Percentiles rank a stretch among this genome's conserved stretches.
Evolutionary conservation across 2,329 filamentous ascomycete genomes (phyloP).

Genomic region (Aspergillus brasiliensis): DNA sequence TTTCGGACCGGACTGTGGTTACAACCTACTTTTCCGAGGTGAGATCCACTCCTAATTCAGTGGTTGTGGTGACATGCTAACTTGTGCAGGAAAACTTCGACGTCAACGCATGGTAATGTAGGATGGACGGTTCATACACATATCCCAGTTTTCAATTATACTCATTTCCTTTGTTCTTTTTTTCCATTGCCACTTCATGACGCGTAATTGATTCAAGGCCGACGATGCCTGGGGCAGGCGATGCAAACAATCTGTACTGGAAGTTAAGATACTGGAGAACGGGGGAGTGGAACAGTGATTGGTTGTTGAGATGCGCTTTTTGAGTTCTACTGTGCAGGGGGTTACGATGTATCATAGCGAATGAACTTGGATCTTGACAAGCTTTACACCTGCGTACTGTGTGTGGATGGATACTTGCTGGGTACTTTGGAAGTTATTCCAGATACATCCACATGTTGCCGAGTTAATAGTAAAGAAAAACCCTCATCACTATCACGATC

Average conservation of each 20-base stretch:
- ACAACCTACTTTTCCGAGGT: constrained; percentile 96
- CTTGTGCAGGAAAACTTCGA: constrained; percentile 82
- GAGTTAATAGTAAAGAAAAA: no score
- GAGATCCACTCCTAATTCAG: constrained; percentile 29
- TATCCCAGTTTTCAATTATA: neutral
- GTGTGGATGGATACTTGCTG: no score
- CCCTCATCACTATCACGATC: no score
- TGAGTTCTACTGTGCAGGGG: constrained; percentile 9
- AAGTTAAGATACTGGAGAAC: neutral
- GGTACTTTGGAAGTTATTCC: no score
- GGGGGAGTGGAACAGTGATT: neutral
- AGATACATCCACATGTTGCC: no score
- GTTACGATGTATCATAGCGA: constrained; percentile 24
- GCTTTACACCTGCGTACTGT: no score
- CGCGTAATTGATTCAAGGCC: constrained; percentile 5
- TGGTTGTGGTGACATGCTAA: constrained; percentile 25
- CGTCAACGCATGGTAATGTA: constrained; percentile 77
- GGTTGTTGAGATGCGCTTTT: neutral
- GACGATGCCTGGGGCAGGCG: constrained; percentile 1
- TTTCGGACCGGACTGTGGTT: constrained; percentile 93
- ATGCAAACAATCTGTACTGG: constrained; percentile 8
- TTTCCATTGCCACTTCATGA: constrained; percentile 5
- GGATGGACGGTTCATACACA: neutral
- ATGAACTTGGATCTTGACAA: constrained; percentile 7
- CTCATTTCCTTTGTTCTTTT: neutral